Evolutionary conservation across 192 early-diverging fungal genomes (phyloP), one percentile per base, ranked within the genome.

Genomic region (Oehlia diaphana): DNA sequence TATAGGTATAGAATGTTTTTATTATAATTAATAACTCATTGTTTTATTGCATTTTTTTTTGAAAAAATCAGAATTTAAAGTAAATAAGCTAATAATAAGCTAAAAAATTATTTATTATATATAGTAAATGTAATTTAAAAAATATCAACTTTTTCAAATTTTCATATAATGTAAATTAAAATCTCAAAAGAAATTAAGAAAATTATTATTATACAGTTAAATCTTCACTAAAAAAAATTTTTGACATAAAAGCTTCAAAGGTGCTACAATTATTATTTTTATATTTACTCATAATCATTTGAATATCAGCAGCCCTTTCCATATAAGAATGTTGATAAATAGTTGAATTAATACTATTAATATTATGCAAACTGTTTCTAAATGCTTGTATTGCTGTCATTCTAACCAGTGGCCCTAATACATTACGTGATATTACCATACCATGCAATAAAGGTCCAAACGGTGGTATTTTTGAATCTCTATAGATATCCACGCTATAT

Each of bases 381-480:
- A 82, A 86, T 28, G 95, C 96, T 79, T 94, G 89, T 44, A 97
- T 89, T 4, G 95, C 95, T 2, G 96, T 96, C 28, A 89, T 84
- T 35, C 97, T 85, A 0, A 96, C 94, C 2, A 97, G 84, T 19
- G 90, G 87, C 1, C 94, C 94, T 16, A 99, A 85, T 0, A 90
- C 85, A 16, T 87, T 84, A 63, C 92, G 88, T 0, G 92, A 93
- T 13, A 97, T 91, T 2, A 97, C 88, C 90, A 92, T 92, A 9
- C 92, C 91, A 80, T 92, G 86, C 26, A 93, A 87, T 23, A 99
- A 82, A 12, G 96, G 96, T 1, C 98, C 98, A 89, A 98, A 98
- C 5, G 89, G 84, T 4, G 91, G 90, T 23, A 98, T 87, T 82
- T 91, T 86, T 42, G 35, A 76, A 53, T 86, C 85, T 3, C 85